Evolutionary conservation across 306 rosid genomes (phyloP), one percentile per base, ranked within the genome.

Genomic region (Gastrolobium bilobum): DNA sequence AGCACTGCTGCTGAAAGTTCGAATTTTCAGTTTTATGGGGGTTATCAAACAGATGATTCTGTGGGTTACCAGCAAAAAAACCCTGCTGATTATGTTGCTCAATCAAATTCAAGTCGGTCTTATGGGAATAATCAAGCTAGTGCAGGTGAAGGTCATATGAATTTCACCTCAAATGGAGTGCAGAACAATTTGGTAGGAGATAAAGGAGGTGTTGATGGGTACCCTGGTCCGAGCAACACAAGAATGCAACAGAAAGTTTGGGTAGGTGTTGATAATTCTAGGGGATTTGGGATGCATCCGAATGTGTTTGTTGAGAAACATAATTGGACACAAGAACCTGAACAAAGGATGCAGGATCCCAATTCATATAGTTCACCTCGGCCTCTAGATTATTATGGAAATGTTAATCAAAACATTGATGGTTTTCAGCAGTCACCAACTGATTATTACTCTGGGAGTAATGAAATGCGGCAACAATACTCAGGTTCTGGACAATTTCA

Each of bases 1-100:
- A 83, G 84, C 59, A 72, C 73, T 62, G 83, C 81, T 39, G 81
- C 86, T 68, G 85, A 89, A 69, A 87, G 76, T 53, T 80, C 77
- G 4, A 84, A 88, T 56, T 68, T 69, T 47, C 86, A 72, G 52
- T 60, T 61, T 59, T 59, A 73, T 11, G 63, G 80, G 62, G 81
- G 75, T 15, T 15, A 29, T 34, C 81, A 83, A 54, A 15, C 26
- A 51, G 82, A 80, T 63, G 82, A 38, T 67, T 82, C 80, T 56
- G 52, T 52, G 7, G 86, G 75, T 38, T 71, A 73, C 79, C 85
- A 66, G 63, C 80, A 83, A 67, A 83, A 68, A 20, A 20, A 20
- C 26, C 26, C 0, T 20, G 26, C 66, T n/a, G 77, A 58, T 38
- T 47, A 47, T 81, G 71, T 10, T 47, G 51, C 14, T 35, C 64